Base-by-base conservation (phyloP, 805 yeast genomes). In the Candida andamanensis region DNA sequence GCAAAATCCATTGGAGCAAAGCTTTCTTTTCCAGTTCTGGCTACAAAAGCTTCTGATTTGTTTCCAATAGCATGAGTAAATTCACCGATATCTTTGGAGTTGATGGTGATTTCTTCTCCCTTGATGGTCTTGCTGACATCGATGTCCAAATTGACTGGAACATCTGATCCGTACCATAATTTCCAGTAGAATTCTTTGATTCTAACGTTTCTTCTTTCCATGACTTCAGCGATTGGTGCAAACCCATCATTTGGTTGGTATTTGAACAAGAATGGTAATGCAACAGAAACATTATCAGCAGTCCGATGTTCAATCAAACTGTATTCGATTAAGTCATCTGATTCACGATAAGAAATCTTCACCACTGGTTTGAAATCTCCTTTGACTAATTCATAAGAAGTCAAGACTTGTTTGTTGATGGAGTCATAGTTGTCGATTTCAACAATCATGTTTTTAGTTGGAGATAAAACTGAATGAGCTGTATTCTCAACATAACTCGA, bases 1-100 rank as follows among this genome's bases (percentile, higher is more conserved):
- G 98, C 97, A 56, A 89, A 92, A 69, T 92, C 99, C 97, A 92
- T 90, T 52, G 99, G 99, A 29, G 97, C 98, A 48, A 78, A 70
- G 38, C 85, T 80, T 42, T 74, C 75, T 60, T 85, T 82, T 44
- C 89, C 92, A 30, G 85, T 76, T 69, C 95, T 79, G 37, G 81
- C 74, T 47, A 89, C 95, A 50, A 87, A 92, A 40, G 94, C 95
- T 67, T 92, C 97, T 61, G 95, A 87, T 46, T 83, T 82, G 75
- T 92, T 92, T 47, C 97, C 97, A 56, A 92, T 85, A 39, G 97
- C 97, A 50, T 89, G 96, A 20, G 95, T 89, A 59, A 92, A 86
- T 60, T 89, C 95, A 40, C 87, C 74, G 56, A 92, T 84, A 43
- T 78, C 85, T 58, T 80, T 73, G 32, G 80, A 78, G 32, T 84